Evolutionary conservation across 225 moss, liverwort and hornwort species (phyloP), one percentile per base, ranked within the genome.

Genomic region (Ulota crispa): DNA sequence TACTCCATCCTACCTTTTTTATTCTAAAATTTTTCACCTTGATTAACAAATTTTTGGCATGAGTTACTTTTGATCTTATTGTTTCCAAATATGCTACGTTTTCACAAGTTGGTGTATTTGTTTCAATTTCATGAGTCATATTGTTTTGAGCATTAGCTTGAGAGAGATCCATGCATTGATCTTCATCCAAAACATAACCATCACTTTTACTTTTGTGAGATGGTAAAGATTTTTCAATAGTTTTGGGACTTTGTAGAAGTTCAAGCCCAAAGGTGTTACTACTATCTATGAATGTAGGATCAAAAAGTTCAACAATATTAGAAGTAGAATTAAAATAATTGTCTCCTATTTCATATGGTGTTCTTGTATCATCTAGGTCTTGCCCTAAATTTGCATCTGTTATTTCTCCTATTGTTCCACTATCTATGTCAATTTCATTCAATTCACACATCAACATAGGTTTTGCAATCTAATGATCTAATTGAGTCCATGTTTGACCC

Each of bases 121-220:
- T 63, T 24, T 31, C 14, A 30, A 2, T 41, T 18, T 47, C 3
- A 63, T 0, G 0, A 0, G 27, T 2, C 0, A 28, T 11, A 28
- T 0, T 34, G 12, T 1, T 1, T 26, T 10, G 11, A 26, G n/a
- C 2, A 50, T 43, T 27, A 80, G 27, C 8, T 53, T 42, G 0
- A 67, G 23, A 28, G 19, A 84, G 67, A 57, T 24, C 30, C 1
- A 3, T 55, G 8, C 45, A 81, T 63, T 81, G 18, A 5, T 78
- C 37, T 39, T 84, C 73, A 56, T 68, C n/a, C 26, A 87, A 73
- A 81, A 84, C 3, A 20, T 87, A 84, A 9, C 1, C 7, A 52
- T 63, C 19, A 5, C 1, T 0, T 2, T 36, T 20, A 41, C 0
- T 13, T 5, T 19, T 14, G 9, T 9, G 0, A 12, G 41, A 68